Base-by-base conservation (phyloP, 1,139 yeast species). In the Candida mesenterica region DNA sequence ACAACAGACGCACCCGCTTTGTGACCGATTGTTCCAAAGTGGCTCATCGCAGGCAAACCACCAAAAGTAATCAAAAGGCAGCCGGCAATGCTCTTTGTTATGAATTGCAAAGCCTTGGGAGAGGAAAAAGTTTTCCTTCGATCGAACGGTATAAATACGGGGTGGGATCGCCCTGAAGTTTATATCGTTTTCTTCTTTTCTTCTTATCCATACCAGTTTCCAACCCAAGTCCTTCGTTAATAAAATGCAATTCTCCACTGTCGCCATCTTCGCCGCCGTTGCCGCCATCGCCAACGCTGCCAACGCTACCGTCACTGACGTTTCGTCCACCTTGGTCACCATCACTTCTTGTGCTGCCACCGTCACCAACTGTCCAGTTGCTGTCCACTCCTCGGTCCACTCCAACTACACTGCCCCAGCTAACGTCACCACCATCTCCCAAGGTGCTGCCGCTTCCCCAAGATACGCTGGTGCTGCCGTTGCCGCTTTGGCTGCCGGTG, bases 401-500 rank as follows among this genome's bases (percentile, higher is more conserved):
- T 49, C 50, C 46, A 62, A 48, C 52, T 28, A 28, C 42, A 37
- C 51, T 31, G 29, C 46, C 32, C 40, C 48, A 30, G 48, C 54
- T 36, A 41, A 40, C 46, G 47, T 45, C 32, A 40, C 57, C 48
- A 37, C 57, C 38, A 48, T 44, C 26, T 10, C 14, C 12, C 9
- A 24, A 12, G 15, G n/a, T n/a, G 18, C 29, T 7, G 29, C 29
- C 52, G 53, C 45, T 39, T 58, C 50, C 48, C n/a, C n/a, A n/a
- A n/a, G n/a, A 39, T 42, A 36, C 42, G 54, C 45, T 44, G 61
- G 52, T 40, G 57, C 52, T 38, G 61, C 55, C 46, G 54, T 50
- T 45, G 60, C 54, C 43, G 58, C 55, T 30, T 43, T 56, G 46
- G 61, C 59, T 46, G 63, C 62, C 41, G 62, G 61, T 54, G 64